These are phyloP conservation scores for Bimuria novae-zelandiae DNA, from an alignment of 2,329 filamentous ascomycete genomes.

Conservation along the genomic window DNA sequence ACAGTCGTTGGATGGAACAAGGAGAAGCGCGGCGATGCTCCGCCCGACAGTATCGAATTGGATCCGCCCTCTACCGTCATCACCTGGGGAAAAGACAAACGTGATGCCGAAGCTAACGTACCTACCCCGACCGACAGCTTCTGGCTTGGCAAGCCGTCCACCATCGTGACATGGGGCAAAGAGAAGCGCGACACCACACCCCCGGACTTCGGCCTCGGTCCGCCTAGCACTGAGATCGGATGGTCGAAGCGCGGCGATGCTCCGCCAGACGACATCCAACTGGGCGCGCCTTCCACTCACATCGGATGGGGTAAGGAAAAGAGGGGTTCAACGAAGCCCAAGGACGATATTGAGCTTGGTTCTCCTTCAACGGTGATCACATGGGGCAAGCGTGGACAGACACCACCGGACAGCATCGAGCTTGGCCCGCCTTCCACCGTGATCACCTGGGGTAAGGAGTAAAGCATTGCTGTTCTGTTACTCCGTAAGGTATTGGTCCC, in stretches of 20 bases:
- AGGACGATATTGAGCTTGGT: constrained; percentile 20
- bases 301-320: constrained; percentile 28
- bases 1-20: constrained; percentile 28
- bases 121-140: constrained; percentile 12
- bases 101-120: background rate
- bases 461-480: background rate
- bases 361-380: constrained; percentile 21
- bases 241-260: constrained; percentile 24
- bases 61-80: constrained; percentile 21
- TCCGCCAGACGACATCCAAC: constrained; percentile 16
- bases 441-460: constrained; percentile 10
- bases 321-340: background rate
- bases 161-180: constrained; percentile 17
- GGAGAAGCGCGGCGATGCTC: constrained; percentile 6
- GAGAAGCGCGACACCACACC: background rate
- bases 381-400: constrained; percentile 24
- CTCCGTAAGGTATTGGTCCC: no score
- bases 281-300: constrained; percentile 21
- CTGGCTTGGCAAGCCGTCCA: constrained; percentile 15
- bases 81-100: constrained; percentile 19
- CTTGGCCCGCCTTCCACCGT: constrained; percentile 21
- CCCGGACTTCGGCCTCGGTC: constrained; percentile 17
- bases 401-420: constrained; percentile 13
- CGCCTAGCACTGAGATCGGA: constrained; percentile 20
- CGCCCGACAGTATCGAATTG: constrained; percentile 16